phyloP scores from a whole-genome alignment of 176 grass and related monocot species.

The Oryza punctata region DNA sequence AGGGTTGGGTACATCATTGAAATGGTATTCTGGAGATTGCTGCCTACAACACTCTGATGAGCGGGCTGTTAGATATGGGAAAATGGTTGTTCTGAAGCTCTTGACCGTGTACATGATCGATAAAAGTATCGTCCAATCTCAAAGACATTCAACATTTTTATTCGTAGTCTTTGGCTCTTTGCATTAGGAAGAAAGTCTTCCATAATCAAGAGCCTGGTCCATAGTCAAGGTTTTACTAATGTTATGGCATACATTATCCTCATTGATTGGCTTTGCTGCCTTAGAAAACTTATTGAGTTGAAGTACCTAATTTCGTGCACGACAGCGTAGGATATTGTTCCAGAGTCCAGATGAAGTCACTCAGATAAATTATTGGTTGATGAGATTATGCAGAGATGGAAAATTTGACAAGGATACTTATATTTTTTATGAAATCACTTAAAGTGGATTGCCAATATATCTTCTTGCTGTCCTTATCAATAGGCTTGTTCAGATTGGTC shows the following conservation, averaged over 20 bases:
- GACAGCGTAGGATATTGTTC: constrained; percentile 37
- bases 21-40: constrained; percentile 44
- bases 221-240: constrained; percentile 52
- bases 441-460: constrained; percentile 50
- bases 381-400: constrained; percentile 50
- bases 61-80: constrained; percentile 45
- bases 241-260: constrained; percentile 83
- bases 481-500: constrained; percentile 54
- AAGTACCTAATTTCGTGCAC: constrained; percentile 36
- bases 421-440: constrained; percentile 53
- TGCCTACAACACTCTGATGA: constrained; percentile 83
- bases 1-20: constrained; percentile 30
- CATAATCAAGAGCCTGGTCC: constrained; percentile 43
- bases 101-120: constrained; percentile 60
- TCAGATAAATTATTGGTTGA: constrained; percentile 52
- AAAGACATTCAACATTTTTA: constrained; percentile 75
- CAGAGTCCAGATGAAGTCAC: constrained; percentile 62
- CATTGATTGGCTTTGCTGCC: constrained; percentile 57
- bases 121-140: constrained; percentile 59
- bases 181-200: constrained; percentile 37
- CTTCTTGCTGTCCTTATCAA: constrained; percentile 48
- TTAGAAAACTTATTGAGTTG: constrained; percentile 42
- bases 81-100: constrained; percentile 60
- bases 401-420: constrained; percentile 44
- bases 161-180: constrained; percentile 58